phyloP scores from a whole-genome alignment of 495 filamentous ascomycete genomes.

The Lasiosphaeria miniovina region DNA sequence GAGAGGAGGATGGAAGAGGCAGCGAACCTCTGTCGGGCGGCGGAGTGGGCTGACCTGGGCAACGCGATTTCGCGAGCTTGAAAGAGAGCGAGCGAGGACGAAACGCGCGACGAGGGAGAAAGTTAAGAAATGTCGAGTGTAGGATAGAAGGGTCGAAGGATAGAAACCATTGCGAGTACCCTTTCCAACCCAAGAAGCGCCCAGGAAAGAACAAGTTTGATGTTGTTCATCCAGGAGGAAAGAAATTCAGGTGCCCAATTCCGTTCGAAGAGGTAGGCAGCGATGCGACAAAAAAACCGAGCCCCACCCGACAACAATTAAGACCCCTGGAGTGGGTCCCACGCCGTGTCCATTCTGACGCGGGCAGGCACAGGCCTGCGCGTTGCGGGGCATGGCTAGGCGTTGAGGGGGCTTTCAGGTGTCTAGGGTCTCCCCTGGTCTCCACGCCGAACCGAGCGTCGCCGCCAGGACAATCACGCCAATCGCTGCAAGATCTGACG shows the following conservation, averaged over 20 bases:
- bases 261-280: background rate
- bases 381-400: too few species aligned
- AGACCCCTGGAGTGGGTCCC: background rate
- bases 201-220: slow-evolving; percentile 28
- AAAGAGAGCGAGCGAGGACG: background rate
- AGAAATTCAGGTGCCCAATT: slow-evolving; percentile 7
- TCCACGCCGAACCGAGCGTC: too few species aligned
- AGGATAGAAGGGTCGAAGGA: slow-evolving; percentile 7
- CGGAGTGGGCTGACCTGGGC: too few species aligned
- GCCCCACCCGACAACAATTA: background rate
- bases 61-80: too few species aligned
- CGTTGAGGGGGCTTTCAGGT: too few species aligned
- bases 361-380: too few species aligned
- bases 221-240: slow-evolving; percentile 10
- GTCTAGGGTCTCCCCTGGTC: too few species aligned
- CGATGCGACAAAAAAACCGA: slow-evolving; percentile 6
- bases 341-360: too few species aligned
- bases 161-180: slow-evolving; percentile 20
- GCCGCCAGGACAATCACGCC: too few species aligned
- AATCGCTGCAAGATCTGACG: too few species aligned
- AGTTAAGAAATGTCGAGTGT: slow-evolving; percentile 3
- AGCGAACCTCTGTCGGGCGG: too few species aligned
- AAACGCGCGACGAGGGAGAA: slow-evolving; percentile 1
- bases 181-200: slow-evolving; percentile 6
- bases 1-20: too few species aligned